Conservation (phyloP, 306 rosid genomes). For the Ceratonia siliqua region DNA sequence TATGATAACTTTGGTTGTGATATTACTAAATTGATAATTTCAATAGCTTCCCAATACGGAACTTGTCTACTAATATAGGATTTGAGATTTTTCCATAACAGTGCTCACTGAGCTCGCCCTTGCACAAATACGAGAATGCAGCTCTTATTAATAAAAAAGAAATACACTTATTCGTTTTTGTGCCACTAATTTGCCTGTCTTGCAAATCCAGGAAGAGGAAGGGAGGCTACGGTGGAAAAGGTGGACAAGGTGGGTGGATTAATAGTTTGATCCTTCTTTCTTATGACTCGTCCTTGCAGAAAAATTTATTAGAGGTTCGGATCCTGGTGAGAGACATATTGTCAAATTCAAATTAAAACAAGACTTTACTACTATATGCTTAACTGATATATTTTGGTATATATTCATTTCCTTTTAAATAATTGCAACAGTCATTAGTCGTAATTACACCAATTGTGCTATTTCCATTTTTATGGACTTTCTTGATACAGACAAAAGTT, state of each 20-base stretch:
- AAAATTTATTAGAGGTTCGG: slow-evolving; percentile 71
- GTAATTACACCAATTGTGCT: slow-evolving; percentile 71
- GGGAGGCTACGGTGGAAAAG: not conserved
- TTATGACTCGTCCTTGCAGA: not conserved
- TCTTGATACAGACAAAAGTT: slow-evolving; percentile 53
- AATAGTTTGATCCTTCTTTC: not conserved
- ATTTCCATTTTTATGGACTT: slow-evolving; percentile 96
- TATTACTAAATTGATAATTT: not conserved
- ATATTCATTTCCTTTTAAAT: not conserved
- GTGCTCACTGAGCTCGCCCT: too few species aligned
- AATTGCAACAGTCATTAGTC: not conserved
- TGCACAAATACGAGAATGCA: too few species aligned
- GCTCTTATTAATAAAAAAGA: too few species aligned
- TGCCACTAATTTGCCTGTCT: too few species aligned
- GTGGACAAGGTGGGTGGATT: not conserved
- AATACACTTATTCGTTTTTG: too few species aligned
- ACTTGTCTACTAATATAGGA: too few species aligned
- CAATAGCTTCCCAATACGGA: not conserved
- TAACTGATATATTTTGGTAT: not conserved
- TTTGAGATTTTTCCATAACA: too few species aligned
- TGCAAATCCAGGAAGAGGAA: too few species aligned
- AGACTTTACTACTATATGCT: not conserved
- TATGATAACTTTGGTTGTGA: not conserved
- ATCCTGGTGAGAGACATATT: slow-evolving; percentile 50
- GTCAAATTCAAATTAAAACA: slow-evolving; percentile 23